Conservation (phyloP, 768 basidiomycete species). For the Infundibulicybe gibba region DNA sequence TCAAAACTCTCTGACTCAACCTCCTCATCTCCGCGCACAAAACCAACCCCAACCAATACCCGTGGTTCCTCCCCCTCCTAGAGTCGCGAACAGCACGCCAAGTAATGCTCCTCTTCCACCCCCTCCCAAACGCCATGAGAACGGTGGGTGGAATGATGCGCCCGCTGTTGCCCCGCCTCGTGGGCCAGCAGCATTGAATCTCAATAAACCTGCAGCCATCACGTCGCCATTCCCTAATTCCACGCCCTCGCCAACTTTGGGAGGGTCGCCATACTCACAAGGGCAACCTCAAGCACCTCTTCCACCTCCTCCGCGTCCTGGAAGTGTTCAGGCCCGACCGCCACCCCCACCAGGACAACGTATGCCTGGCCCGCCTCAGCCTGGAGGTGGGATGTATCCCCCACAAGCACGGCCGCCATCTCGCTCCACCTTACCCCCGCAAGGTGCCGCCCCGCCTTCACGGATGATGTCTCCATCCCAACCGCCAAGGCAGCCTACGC, state of each 20-base stretch:
- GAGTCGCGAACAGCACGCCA: conserved; percentile 24
- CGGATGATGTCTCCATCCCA: conserved; percentile 48
- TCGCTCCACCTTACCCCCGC: conserved; percentile 14
- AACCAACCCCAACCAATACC: conserved; percentile 30
- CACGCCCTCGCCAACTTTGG: conserved; percentile 37
- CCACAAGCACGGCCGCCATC: conserved; percentile 26
- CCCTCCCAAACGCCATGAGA: conserved; percentile 58
- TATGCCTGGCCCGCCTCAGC: conserved; percentile 24
- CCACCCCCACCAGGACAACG: conserved; percentile 36
- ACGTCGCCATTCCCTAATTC: conserved; percentile 86
- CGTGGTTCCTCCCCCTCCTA: conserved; percentile 42
- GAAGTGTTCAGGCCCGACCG: conserved; percentile 49
- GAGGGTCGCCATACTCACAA: conserved; percentile 41
- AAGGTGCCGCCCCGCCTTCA: conserved; percentile 27
- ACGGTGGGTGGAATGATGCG: conserved; percentile 92
- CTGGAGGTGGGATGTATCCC: conserved; percentile 27
- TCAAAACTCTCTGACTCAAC: conserved; percentile 30
- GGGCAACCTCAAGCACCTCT: conserved; percentile 42
- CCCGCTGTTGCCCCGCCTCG: conserved; percentile 52
- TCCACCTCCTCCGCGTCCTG: conserved; percentile 65
- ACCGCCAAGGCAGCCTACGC: conserved; percentile 37
- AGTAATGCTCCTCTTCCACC: conserved; percentile 20
- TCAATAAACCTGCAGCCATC: conserved; percentile 67
- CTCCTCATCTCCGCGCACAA: conserved; percentile 33
- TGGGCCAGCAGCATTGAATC: conserved; percentile 42